Conservation (phyloP, 2,329 filamentous ascomycete genomes). For the Apiospora koreana region DNA sequence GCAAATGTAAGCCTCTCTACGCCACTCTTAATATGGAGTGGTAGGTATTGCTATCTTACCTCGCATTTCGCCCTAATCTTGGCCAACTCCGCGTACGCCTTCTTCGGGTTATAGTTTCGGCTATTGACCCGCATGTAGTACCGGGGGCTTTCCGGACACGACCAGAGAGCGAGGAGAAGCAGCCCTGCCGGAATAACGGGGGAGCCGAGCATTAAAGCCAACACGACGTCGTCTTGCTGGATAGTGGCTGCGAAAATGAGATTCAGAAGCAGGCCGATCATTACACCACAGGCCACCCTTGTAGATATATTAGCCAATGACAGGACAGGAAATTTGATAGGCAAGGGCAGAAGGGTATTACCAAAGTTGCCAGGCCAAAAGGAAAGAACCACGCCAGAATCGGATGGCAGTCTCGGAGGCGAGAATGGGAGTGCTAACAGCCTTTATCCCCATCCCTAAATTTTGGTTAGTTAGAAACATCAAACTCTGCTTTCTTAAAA, state of each 20-base stretch:
- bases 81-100: constrained; percentile 25
- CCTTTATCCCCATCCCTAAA: constrained; percentile 49
- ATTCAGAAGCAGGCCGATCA: constrained; percentile 36
- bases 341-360: neutral
- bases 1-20: neutral
- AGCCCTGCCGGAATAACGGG: constrained; percentile 31
- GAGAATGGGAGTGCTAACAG: constrained; percentile 48
- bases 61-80: constrained; percentile 37
- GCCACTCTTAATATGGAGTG: no score
- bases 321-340: neutral
- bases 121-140: constrained; percentile 36
- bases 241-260: constrained; percentile 19
- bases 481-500: neutral
- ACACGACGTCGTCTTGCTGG: constrained; percentile 20
- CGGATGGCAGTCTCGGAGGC: constrained; percentile 48
- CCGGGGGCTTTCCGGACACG: constrained; percentile 38
- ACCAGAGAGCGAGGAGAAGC: constrained; percentile 30
- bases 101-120: constrained; percentile 20
- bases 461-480: neutral
- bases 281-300: constrained; percentile 38
- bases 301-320: neutral
- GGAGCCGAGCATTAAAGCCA: constrained; percentile 33
- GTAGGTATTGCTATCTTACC: constrained; percentile 9
- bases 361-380: constrained; percentile 50
- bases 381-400: constrained; percentile 49